A percentile compares a stretch with the other conserved stretches of the same genome.
Evolutionary conservation across 345 rosid genomes (phyloP).

Genomic region (Citrus inodora): DNA sequence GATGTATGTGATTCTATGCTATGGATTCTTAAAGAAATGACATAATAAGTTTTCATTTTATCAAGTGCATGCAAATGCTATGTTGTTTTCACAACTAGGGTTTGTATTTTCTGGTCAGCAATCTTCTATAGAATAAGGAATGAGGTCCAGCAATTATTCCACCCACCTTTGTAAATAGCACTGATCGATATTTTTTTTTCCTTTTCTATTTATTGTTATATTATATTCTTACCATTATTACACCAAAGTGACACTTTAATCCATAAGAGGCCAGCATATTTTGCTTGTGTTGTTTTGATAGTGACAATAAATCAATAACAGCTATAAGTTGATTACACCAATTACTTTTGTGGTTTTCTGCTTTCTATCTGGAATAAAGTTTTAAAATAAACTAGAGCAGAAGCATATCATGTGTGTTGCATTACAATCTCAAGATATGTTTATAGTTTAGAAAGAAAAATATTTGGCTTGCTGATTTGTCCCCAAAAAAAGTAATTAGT

Average conservation of each 20-base stretch:
- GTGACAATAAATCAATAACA: not conserved
- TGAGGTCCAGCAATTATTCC: constrained; percentile 35
- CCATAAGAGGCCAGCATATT: not conserved
- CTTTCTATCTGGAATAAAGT: not conserved
- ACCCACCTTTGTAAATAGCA: constrained; percentile 22
- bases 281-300: constrained; percentile 3
- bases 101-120: constrained; percentile 9
- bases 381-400: not conserved
- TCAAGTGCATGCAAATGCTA: not conserved
- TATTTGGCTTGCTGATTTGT: not conserved
- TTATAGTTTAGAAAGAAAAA: not conserved
- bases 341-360: not conserved
- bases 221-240: constrained; percentile 16
- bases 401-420: not conserved
- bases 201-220: constrained; percentile 5
- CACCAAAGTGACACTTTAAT: constrained; percentile 2
- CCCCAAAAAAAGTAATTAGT: not conserved
- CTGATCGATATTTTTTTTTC: not conserved
- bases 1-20: constrained; percentile 10
- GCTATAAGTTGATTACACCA: not conserved
- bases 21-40: constrained; percentile 16
- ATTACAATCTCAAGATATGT: not conserved
- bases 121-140: constrained; percentile 26
- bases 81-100: constrained; percentile 17
- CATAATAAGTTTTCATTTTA: not conserved